Base-by-base conservation (phyloP, 306 rosid genomes). In the Arachis stenosperma region DNA sequence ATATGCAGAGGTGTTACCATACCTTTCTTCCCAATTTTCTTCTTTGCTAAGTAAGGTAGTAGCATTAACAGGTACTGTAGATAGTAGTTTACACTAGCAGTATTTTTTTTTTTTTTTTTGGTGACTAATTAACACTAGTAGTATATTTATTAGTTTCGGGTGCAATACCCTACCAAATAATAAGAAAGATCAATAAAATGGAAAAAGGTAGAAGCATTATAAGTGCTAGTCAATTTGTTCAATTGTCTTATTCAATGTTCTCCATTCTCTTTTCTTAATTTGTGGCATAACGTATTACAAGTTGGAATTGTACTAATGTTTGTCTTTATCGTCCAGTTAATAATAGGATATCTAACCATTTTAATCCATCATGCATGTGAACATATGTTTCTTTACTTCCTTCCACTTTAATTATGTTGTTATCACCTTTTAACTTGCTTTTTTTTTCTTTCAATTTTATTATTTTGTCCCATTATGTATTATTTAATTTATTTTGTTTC, bases 81-180 rank as follows among this genome's bases (percentile, higher is more conserved):
- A 33, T 33, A 41, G 50, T 3, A 17, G 9, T 47, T 47, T 12
- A 47, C 52, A 47, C 14, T 22, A 22, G 27, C 27, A 22, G 27
- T 22, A 22, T 22, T 0, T 22, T 22, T 22, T 22, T 17, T 17
- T n/a, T n/a, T 22, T 22, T 22, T 22, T 22, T 22, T 22, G 27
- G 27, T 22, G 27, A 22, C 27, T 22, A 22, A 22, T 22, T 22
- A 22, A 58, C 40, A 33, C 41, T 13, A n/a, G 4, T 44, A 30
- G 50, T 65, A 17, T 65, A 15, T 42, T 63, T 8, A 64, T 43
- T 17, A 64, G 14, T 41, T 43, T 42, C 15, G 53, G 39, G 13
- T 48, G 86, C 84, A 75, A 48, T 54, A 17, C 67, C 22, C 37
- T 33, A 15, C 52, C 67, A 51, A 68, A 50, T 51, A 51, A 51